These are phyloP conservation scores for Podaxis sp. DNA, from an alignment of 768 basidiomycete species.

Conservation along the genomic window DNA sequence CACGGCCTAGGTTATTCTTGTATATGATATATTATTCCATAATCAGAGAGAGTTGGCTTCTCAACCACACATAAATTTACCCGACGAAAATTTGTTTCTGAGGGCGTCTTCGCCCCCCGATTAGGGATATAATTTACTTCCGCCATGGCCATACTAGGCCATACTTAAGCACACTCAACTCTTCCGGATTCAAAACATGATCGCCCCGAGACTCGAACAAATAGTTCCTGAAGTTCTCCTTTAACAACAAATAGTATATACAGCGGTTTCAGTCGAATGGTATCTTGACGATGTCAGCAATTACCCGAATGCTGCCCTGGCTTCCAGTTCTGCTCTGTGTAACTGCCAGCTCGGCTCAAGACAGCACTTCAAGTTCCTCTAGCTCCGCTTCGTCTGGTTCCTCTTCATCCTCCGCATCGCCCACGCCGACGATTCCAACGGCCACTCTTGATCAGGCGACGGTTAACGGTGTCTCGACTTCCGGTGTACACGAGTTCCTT, in stretches of 20 bases:
- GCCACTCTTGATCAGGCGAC: slow-evolving; percentile 7
- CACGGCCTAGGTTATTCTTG: background rate
- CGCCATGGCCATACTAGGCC: no score
- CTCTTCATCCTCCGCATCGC: background rate
- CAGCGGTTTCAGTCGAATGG: no score
- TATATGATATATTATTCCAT: background rate
- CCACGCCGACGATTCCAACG: slow-evolving; percentile 2
- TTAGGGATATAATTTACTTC: no score
- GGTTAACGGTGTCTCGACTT: slow-evolving; percentile 3
- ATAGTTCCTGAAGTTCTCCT: background rate
- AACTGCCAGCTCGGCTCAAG: background rate
- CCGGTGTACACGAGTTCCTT: slow-evolving; percentile 13
- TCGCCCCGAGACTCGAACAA: background rate
- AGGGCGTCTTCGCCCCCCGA: background rate
- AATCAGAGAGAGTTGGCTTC: background rate
- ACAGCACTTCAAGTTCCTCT: background rate
- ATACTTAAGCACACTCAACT: no score
- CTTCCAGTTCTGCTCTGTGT: background rate
- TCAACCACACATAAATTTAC: background rate
- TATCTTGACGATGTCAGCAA: background rate
- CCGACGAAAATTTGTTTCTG: background rate
- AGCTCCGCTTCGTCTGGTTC: background rate
- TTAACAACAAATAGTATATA: slow-evolving; percentile 1
- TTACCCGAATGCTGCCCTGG: background rate
- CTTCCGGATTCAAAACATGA: background rate